Evolutionary conservation across 208 protist genomes (phyloP).

Genomic region (Trypanosoma mega): DNA sequence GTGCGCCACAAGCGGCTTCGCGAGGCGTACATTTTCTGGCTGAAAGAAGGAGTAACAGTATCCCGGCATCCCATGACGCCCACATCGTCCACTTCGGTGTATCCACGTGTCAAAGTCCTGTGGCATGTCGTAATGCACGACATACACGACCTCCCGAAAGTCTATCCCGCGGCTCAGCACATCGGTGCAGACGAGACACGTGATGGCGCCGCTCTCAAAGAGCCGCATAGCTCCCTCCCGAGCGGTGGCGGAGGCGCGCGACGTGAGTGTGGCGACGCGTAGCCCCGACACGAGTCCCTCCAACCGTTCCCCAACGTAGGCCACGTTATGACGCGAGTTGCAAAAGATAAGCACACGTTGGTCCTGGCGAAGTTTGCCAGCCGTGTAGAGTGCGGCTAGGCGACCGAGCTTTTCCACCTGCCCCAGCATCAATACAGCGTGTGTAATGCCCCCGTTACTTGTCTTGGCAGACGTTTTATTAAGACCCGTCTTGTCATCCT

Average conservation of each 20-base stretch:
- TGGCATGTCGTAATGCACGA: conserved; percentile 98
- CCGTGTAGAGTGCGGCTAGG: conserved; percentile 69
- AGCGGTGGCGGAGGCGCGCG: conserved; percentile 50
- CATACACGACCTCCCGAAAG: conserved; percentile 96
- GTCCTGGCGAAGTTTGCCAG: conserved; percentile 50
- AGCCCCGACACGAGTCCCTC: conserved; percentile 37
- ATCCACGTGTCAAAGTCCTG: conserved; percentile 95
- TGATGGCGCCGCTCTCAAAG: conserved; percentile 91
- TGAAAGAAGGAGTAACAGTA: conserved; percentile 87
- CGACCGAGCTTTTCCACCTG: conserved; percentile 73
- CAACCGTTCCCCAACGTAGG: conserved; percentile 66
- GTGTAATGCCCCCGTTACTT: conserved; percentile 25
- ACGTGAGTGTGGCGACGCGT: conserved; percentile 64
- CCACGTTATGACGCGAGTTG: conserved; percentile 85
- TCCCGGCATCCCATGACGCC: conserved; percentile 71
- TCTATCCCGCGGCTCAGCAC: conserved; percentile 97
- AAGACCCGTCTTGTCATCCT: background rate
- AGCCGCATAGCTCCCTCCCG: conserved; percentile 81
- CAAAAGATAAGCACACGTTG: conserved; percentile 86
- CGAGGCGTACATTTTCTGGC: conserved; percentile 74
- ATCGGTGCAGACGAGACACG: conserved; percentile 97
- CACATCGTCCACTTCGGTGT: conserved; percentile 96
- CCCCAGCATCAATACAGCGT: conserved; percentile 71
- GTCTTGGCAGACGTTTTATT: background rate
- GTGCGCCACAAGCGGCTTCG: conserved; percentile 79